Evolutionary conservation across 208 protist genomes (phyloP).

Genomic region (Acanthamoeba sp.): DNA sequence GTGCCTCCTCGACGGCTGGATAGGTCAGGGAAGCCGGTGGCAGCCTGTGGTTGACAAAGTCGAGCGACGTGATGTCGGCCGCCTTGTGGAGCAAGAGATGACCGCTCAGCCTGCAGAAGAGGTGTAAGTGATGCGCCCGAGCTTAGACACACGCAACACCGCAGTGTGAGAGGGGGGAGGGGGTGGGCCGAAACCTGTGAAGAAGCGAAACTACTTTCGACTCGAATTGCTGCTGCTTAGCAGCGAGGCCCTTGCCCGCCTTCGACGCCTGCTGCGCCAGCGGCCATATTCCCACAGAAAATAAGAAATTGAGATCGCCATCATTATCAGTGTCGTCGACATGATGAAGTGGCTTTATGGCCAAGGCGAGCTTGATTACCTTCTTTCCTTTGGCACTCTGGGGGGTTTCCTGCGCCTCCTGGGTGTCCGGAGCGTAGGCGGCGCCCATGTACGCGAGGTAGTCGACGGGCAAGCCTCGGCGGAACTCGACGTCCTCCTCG

Average conservation of each 20-base stretch:
- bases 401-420: neutral
- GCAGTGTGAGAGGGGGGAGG: no score
- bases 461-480: slow-evolving; percentile 73
- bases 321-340: no score
- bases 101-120: neutral
- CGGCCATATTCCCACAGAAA: no score
- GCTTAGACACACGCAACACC: no score
- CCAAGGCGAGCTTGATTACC: neutral
- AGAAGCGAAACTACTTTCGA: neutral
- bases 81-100: slow-evolving; percentile 61
- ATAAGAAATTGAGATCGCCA: no score
- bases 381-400: neutral
- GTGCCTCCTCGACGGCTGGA: neutral
- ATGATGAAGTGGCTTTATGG: no score
- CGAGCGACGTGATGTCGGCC: slow-evolving; percentile 30
- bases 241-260: neutral
- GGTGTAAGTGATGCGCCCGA: no score
- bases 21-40: slow-evolving; percentile 13
- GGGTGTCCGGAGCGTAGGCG: neutral
- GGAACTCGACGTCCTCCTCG: slow-evolving; percentile 84
- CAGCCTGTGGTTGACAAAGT: slow-evolving; percentile 54
- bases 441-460: slow-evolving; percentile 61
- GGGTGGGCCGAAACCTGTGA: no score
- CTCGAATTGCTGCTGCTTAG: slow-evolving; percentile 55
- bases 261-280: no score